Percentiles rank a stretch among this genome's conserved stretches.
Evolutionary conservation across 495 filamentous ascomycete genomes (phyloP).

Genomic region (Neurospora pannonica): DNA sequence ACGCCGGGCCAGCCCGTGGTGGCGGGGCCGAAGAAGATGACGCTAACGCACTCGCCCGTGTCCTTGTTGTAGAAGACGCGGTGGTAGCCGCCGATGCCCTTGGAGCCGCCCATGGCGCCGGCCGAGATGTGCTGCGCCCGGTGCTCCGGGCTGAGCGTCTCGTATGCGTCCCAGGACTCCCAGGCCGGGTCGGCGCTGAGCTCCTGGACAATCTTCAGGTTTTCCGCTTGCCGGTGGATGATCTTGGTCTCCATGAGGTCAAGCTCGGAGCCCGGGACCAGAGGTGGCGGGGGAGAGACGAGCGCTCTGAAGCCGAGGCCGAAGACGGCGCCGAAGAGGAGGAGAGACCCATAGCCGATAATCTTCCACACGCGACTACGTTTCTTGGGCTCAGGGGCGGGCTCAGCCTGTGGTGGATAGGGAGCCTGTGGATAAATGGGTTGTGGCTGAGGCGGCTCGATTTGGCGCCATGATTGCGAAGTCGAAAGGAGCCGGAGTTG

Average conservation of each 20-base stretch:
- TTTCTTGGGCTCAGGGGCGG: not conserved
- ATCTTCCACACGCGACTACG: not conserved
- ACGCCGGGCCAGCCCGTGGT: conserved; percentile 66
- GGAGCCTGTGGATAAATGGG: not conserved
- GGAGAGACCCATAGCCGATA: conserved; percentile 24
- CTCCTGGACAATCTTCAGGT: conserved; percentile 44
- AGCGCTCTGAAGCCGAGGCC: conserved; percentile 25
- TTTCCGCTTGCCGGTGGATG: conserved; percentile 24
- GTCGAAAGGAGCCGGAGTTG: not conserved
- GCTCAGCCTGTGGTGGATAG: not conserved
- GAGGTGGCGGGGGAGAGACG: conserved; percentile 28
- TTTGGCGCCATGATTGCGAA: not conserved
- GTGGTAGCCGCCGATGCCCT: conserved; percentile 40
- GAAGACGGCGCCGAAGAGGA: conserved; percentile 26
- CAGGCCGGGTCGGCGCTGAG: conserved; percentile 45
- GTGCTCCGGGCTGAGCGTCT: conserved; percentile 31
- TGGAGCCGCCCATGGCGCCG: conserved; percentile 31
- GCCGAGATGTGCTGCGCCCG: conserved; percentile 31
- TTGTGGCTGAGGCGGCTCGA: not conserved
- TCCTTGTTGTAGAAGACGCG: conserved; percentile 33
- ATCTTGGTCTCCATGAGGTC: conserved; percentile 24
- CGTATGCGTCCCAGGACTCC: conserved; percentile 49
- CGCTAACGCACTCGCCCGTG: conserved; percentile 32
- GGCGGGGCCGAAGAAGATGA: conserved; percentile 56
- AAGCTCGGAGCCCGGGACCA: conserved; percentile 18